Conservation (phyloP, 2,329 filamentous ascomycete species). For the Ophiostoma quercus region DNA sequence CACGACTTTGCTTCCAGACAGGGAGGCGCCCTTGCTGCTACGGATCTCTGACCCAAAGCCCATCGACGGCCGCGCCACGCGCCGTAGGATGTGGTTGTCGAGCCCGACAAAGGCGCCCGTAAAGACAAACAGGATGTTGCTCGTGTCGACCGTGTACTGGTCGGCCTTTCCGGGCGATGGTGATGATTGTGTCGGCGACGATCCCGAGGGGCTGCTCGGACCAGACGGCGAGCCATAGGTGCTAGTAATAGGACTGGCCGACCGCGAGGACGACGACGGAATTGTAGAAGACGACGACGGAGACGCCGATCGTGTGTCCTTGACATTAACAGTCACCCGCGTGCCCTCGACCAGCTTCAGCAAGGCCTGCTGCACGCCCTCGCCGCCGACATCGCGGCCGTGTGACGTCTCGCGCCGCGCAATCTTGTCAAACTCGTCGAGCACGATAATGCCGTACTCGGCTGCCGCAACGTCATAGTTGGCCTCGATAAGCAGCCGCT, state of each 20-base stretch:
- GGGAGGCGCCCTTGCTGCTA: conserved; percentile 45
- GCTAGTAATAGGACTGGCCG: conserved; percentile 48
- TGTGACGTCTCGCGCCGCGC: conserved; percentile 81
- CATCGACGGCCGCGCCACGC: conserved; percentile 79
- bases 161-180: conserved; percentile 51
- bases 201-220: conserved; percentile 27
- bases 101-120: conserved; percentile 92
- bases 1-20: conserved; percentile 48
- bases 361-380: conserved; percentile 93
- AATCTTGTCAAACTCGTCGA: conserved; percentile 98
- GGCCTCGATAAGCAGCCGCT: conserved; percentile 80
- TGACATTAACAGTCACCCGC: conserved; percentile 85
- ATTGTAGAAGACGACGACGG: conserved; percentile 32
- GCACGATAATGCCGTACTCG: conserved; percentile 87
- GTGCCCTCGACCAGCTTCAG: conserved; percentile 95
- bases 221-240: conserved; percentile 46
- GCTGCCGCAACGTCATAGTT: conserved; percentile 81
- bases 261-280: conserved; percentile 42
- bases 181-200: conserved; percentile 41
- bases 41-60: conserved; percentile 85
- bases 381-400: conserved; percentile 89
- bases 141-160: conserved; percentile 76
- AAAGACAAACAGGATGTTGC: conserved; percentile 95
- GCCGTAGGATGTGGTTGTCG: conserved; percentile 78
- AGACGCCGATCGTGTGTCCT: conserved; percentile 55